Conservation (phyloP, 352 stramenopile genomes). For the Pythium sukuiense region DNA sequence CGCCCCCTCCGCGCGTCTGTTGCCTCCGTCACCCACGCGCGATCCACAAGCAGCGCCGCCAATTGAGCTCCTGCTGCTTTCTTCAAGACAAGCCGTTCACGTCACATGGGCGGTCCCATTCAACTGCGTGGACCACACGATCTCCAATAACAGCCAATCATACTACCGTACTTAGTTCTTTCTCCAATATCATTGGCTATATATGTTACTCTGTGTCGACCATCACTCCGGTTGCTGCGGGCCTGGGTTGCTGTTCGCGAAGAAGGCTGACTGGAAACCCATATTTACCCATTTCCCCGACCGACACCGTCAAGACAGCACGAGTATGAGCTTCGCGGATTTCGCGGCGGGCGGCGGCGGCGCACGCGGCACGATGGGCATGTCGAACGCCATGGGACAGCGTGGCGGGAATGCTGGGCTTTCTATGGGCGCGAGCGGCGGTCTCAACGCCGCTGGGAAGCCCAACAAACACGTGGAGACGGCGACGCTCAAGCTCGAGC, state of each 20-base stretch:
- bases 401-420: constrained; percentile 12
- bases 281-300: constrained; percentile 6
- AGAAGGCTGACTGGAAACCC: constrained; percentile 7
- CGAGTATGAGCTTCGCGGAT: constrained; percentile 66
- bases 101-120: constrained; percentile 19
- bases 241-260: neutral
- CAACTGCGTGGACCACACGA: constrained; percentile 14
- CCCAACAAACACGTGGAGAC: constrained; percentile 61
- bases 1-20: neutral
- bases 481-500: constrained; percentile 75
- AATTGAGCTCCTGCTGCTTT: constrained; percentile 1
- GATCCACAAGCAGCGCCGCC: neutral
- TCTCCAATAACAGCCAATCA: constrained; percentile 16
- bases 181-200: constrained; percentile 13
- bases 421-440: constrained; percentile 19
- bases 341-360: constrained; percentile 38
- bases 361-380: constrained; percentile 21
- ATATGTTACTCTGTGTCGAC: constrained; percentile 8
- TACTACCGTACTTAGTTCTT: too few relatives aligned
- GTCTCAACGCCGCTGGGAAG: constrained; percentile 18
- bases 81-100: constrained; percentile 23
- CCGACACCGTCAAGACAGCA: neutral
- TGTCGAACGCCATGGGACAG: constrained; percentile 11
- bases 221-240: constrained; percentile 20
- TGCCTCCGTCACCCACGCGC: neutral